Base-by-base conservation (phyloP, 1,284 basidiomycete genomes). In the Phylloboletellus chloephorus region DNA sequence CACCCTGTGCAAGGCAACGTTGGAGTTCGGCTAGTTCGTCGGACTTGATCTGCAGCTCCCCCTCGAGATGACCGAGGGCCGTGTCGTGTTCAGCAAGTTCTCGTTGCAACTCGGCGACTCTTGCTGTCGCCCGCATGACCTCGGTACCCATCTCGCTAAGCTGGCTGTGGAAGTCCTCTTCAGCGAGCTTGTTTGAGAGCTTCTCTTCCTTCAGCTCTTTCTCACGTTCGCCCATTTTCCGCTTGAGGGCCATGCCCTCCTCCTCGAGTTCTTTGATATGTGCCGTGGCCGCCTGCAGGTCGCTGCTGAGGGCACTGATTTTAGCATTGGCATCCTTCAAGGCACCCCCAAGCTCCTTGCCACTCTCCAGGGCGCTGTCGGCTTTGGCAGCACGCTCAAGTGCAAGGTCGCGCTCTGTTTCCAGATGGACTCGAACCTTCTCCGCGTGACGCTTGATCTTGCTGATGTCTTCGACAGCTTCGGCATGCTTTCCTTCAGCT, bases 301-400 rank as follows among this genome's bases (percentile, higher is more conserved):
- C 76, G 7, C 67, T 65, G 52, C 72, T 71, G 32, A 78, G 63
- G 34, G 71, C 62, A 20, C 64, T 70, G 13, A 80, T 61, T n/a
- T 71, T 68, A 43, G 78, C 72, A 44, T 85, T 81, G 10, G 79
- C 78, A 26, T 76, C 75, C 44, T 72, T 73, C 41, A 87, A 56
- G 46, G 79, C 79, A 2, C 73, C 72, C 3, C 81, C 82, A 1
- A 86, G 67, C 37, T 84, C 83, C 45, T 71, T 71, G 24, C 72
- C 78, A 41, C 66, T 74, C 53, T 77, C 77, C 33, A 84, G 60
- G 10, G 72, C 72, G 16, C 57, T 63, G 50, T 85, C 81, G 0
- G 78, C 80, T 52, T 80, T 78, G 51, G 69, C 68, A 1, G 74
- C 74, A 19, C 82, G 71, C 38, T 77, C 74, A 5, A 68, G 59